phyloP scores from a whole-genome alignment of 768 basidiomycete genomes.

The Lactifluus rugatus region DNA sequence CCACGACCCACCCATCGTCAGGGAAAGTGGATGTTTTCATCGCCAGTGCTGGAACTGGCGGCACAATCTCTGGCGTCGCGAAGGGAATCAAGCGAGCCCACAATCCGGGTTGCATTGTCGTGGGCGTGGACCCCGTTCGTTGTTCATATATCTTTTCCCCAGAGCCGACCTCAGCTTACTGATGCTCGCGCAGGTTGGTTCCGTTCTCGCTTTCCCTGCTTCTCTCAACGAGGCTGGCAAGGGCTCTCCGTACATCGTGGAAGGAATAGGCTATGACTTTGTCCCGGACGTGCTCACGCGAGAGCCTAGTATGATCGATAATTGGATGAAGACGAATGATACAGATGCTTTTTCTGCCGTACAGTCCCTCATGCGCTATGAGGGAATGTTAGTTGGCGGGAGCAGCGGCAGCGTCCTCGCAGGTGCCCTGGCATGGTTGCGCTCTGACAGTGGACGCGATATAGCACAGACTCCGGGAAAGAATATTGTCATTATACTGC shows the following conservation, averaged over 20 bases:
- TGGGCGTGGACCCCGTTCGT: conserved; percentile 88
- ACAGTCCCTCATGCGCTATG: conserved; percentile 64
- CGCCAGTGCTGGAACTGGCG: conserved; percentile 89
- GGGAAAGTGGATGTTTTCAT: conserved; percentile 73
- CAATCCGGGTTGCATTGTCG: conserved; percentile 59
- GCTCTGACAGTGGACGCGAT: conserved; percentile 51
- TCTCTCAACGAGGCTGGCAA: conserved; percentile 44
- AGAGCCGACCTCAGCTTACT: not conserved
- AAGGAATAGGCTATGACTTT: conserved; percentile 98
- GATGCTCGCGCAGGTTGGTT: conserved; percentile 54
- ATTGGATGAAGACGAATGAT: conserved; percentile 84
- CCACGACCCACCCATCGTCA: conserved; percentile 46
- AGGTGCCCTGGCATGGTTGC: conserved; percentile 71
- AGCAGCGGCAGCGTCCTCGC: conserved; percentile 82
- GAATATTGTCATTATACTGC: conserved; percentile 83
- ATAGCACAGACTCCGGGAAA: conserved; percentile 57
- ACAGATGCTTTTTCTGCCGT: conserved; percentile 72
- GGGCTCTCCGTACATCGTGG: conserved; percentile 61
- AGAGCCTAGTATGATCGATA: conserved; percentile 45
- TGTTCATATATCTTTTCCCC: conserved; percentile 1
- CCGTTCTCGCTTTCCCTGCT: conserved; percentile 71
- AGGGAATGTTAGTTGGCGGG: conserved; percentile 89
- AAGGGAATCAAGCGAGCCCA: conserved; percentile 70
- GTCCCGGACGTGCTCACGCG: conserved; percentile 80
- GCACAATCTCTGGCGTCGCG: conserved; percentile 84